These are phyloP conservation scores for Tympanopsis confertula DNA, from an alignment of 2,329 filamentous ascomycete genomes.

Conservation along the genomic window DNA sequence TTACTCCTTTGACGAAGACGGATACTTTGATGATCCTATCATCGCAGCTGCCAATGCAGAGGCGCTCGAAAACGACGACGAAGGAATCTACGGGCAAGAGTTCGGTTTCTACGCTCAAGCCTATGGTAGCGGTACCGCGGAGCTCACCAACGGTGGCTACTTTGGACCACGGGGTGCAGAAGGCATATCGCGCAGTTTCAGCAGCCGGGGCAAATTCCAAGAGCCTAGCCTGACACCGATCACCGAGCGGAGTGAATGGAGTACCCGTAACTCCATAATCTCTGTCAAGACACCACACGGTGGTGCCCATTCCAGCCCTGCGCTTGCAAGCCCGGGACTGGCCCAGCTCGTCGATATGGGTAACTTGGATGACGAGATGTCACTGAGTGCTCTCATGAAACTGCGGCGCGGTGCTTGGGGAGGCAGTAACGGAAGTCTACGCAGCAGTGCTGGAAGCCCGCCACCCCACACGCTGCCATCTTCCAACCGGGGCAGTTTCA, in stretches of 20 bases:
- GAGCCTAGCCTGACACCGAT: slow-evolving; percentile 94
- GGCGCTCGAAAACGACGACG: slow-evolving; percentile 79
- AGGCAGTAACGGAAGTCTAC: slow-evolving; percentile 64
- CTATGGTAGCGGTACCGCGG: slow-evolving; percentile 25
- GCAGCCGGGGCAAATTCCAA: slow-evolving; percentile 61
- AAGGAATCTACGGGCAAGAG: slow-evolving; percentile 90
- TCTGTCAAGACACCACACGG: slow-evolving; percentile 47
- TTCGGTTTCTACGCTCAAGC: slow-evolving; percentile 85
- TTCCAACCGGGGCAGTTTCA: neutral
- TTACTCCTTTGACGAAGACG: slow-evolving; percentile 50
- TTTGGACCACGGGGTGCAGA: slow-evolving; percentile 68
- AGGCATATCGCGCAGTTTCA: slow-evolving; percentile 41
- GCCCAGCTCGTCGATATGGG: slow-evolving; percentile 63
- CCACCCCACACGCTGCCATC: slow-evolving; percentile 13
- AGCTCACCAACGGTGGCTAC: slow-evolving; percentile 74
- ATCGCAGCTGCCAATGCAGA: slow-evolving; percentile 93
- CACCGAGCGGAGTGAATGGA: slow-evolving; percentile 91
- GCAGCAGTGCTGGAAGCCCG: slow-evolving; percentile 42
- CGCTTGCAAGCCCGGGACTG: slow-evolving; percentile 59
- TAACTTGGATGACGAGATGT: slow-evolving; percentile 51
- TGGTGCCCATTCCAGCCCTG: slow-evolving; percentile 30
- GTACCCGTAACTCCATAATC: slow-evolving; percentile 83
- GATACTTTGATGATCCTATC: slow-evolving; percentile 49
- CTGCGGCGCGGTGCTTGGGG: slow-evolving; percentile 70
- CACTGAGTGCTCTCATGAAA: slow-evolving; percentile 59